phyloP scores from a whole-genome alignment of 345 rosid genomes.

The Eucalyptus tenuipes region DNA sequence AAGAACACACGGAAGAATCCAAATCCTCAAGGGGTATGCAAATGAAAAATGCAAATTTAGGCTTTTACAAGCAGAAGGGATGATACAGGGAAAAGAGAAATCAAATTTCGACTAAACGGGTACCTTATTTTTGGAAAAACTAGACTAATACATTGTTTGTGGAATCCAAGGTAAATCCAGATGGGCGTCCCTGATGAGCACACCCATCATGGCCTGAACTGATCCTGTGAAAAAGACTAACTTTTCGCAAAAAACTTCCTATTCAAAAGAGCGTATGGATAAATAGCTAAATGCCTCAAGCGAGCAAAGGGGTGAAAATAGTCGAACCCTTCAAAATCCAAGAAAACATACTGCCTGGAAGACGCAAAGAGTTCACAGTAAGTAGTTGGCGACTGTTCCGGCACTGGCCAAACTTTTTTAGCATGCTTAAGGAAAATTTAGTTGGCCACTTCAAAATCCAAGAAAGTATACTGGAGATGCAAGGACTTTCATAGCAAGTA shows the following conservation, averaged over 20 bases:
- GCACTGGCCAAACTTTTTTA: not conserved
- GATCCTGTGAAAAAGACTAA: not conserved
- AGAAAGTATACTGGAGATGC: not conserved
- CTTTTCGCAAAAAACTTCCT: not conserved
- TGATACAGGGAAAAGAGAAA: not conserved
- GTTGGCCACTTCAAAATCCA: not conserved
- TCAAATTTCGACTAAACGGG: not conserved
- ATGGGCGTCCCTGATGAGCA: not conserved
- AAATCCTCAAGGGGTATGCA: not conserved
- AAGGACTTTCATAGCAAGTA: constrained; percentile 30
- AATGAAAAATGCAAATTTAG: not conserved
- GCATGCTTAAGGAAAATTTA: not conserved
- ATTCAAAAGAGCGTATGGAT: not conserved
- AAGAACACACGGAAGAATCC: not conserved
- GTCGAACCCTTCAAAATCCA: not conserved
- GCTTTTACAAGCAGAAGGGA: not conserved
- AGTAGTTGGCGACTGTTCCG: not conserved
- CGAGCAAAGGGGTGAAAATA: not conserved
- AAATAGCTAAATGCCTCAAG: not conserved
- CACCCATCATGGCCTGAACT: not conserved
- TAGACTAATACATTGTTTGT: not conserved
- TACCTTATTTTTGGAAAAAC: not conserved
- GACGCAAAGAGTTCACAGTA: not conserved
- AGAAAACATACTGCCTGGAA: not conserved
- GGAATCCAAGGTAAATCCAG: not conserved